These are phyloP conservation scores for Rheum nobile DNA, from an alignment of 148 eudicot genomes.

Conservation along the genomic window DNA sequence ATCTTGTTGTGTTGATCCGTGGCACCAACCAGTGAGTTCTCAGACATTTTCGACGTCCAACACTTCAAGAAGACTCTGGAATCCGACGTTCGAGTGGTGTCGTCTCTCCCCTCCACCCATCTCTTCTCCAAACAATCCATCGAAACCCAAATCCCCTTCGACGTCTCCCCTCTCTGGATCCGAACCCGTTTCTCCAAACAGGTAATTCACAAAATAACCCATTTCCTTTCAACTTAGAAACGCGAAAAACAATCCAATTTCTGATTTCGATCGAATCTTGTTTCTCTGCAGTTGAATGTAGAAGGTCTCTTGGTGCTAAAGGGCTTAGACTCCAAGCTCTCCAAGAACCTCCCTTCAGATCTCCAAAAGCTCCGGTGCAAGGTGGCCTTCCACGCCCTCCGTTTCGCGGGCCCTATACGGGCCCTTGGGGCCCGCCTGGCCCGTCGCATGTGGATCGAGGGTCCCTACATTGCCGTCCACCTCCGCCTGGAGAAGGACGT, in stretches of 20 bases:
- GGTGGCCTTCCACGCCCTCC: conserved; percentile 75
- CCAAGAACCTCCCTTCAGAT: conserved; percentile 58
- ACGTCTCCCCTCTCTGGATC: conserved; percentile 64
- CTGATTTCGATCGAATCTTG: not conserved
- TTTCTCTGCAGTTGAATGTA: conserved; percentile 39
- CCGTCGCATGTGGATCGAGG: conserved; percentile 83
- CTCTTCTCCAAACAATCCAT: conserved; percentile 48
- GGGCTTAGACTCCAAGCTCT: conserved; percentile 70
- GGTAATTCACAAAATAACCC: conserved; percentile 20
- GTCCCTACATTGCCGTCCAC: conserved; percentile 65
- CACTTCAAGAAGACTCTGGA: conserved; percentile 71
- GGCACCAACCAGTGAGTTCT: conserved; percentile 72
- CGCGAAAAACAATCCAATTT: not conserved
- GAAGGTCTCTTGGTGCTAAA: conserved; percentile 65
- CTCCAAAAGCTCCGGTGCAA: conserved; percentile 65
- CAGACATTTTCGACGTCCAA: conserved; percentile 65
- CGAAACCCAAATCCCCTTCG: conserved; percentile 53
- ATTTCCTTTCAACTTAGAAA: not conserved
- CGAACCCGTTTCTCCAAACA: conserved; percentile 58
- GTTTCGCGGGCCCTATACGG: conserved; percentile 49
- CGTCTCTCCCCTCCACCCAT: conserved; percentile 64
- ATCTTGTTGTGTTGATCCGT: not conserved
- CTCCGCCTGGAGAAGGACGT: conserved; percentile 75
- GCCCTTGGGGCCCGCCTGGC: conserved; percentile 55
- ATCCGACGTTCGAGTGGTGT: conserved; percentile 64